Base-by-base conservation (phyloP, 2,329 filamentous ascomycete species). In the Phaeosphaeria sp. region DNA sequence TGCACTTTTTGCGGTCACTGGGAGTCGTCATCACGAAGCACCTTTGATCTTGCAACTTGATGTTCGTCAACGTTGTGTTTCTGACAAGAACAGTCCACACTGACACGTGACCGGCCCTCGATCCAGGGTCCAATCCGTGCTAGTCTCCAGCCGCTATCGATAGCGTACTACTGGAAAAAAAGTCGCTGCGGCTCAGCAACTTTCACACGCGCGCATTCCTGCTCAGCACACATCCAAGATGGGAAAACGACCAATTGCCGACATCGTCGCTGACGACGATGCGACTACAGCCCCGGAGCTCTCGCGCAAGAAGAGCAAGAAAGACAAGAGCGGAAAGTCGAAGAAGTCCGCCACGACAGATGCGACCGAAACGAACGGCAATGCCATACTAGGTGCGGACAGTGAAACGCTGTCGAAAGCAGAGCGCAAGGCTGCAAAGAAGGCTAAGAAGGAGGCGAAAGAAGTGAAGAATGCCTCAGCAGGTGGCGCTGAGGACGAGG, bases 371-470 rank as follows among this genome's bases (percentile, higher is more conserved):
- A 56, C 63, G 13, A 67, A 70, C 57, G 67, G 72, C 22, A 60
- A 55, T 52, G 58, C 46, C 30, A 56, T 63, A 63, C 65, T 55
- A 20, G 40, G 54, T 15, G 61, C 61, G 6, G 73, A 57, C 33
- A 71, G 74, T 44, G 72, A 74, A 6, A 72, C 74, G 33, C 64
- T 73, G 8, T 75, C 76, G 3, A 80, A 80, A 64, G 79, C 75
- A 2, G 78, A 78, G 65, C 75, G 74, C 46, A 81, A 81, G 64
- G 77, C 78, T 3, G 72, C 72, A 30, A 79, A 78, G 64, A 76
- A 75, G 63, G 76, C 74, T 15, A 75, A 75, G 65, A 79, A 77
- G 60, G 77, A 76, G 25, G 78, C 76, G 9, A 75, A 73, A 55
- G 71, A 74, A 51, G 67, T 69, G 7, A 68, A 70, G 56, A 71